These are phyloP conservation scores for Perkinsela sp. DNA, from an alignment of 208 protist species.

Conservation along the genomic window DNA sequence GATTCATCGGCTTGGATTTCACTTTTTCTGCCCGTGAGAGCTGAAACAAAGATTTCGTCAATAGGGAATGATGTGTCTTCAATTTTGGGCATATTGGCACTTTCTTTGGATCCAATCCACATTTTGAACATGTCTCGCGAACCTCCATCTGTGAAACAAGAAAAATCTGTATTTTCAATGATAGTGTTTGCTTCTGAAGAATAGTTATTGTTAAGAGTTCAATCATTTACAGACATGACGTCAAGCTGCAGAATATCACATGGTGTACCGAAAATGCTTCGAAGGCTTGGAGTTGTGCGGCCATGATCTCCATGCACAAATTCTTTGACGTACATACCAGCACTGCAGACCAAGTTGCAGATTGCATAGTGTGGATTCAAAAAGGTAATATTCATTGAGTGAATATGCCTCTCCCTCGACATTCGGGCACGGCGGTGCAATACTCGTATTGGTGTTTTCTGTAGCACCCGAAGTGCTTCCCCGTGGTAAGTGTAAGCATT, in stretches of 20 bases:
- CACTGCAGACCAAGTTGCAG: constrained; percentile 62
- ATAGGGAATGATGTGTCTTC: not conserved
- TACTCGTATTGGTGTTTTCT: constrained; percentile 72
- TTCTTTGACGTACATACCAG: constrained; percentile 92
- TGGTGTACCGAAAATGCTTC: constrained; percentile 26
- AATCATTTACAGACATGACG: constrained; percentile 68
- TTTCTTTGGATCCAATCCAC: not conserved
- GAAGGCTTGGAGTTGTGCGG: constrained; percentile 57
- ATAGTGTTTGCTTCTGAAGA: no score
- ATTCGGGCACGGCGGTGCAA: constrained; percentile 70
- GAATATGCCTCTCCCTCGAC: constrained; percentile 35
- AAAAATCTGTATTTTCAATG: no score
- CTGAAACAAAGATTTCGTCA: not conserved
- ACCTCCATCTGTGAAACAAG: not conserved
- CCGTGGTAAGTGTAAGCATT: not conserved
- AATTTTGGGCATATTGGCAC: not conserved
- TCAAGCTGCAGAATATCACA: constrained; percentile 82
- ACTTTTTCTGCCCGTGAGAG: not conserved
- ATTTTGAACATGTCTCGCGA: not conserved
- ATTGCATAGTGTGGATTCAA: constrained; percentile 62
- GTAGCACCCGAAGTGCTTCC: constrained; percentile 22
- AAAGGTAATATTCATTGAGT: constrained; percentile 21
- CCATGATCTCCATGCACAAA: constrained; percentile 88
- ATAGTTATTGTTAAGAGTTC: no score
- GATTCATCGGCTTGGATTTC: no score